Base-by-base conservation (phyloP, 495 filamentous ascomycete genomes). In the Aspergillus biplanus region DNA sequence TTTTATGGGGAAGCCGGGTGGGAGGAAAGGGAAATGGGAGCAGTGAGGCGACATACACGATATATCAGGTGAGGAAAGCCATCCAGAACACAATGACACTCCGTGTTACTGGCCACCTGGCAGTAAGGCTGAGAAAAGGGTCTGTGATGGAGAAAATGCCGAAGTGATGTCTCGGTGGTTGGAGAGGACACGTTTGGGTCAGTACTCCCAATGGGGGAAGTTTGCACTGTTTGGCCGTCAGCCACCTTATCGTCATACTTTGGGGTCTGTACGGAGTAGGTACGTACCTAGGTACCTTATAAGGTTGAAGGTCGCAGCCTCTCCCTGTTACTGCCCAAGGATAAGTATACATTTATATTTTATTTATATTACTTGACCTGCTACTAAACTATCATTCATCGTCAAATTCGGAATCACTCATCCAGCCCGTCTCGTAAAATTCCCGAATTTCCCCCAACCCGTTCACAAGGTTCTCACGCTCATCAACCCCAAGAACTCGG, bases 391-490 rank as follows among this genome's bases (percentile, higher is more conserved):
- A 59, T 55, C 67, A 89, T 64, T 94, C 93, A 65, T 93, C 90
- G 42, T 90, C 92, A 11, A 87, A 87, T 52, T 96, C 92, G 52
- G 86, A 90, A 58, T 88, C 93, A 74, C 90, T 93, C 42, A 87
- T 85, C 92, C 92, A 98, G 1, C 92, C 94, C 55, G 93, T 91
- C 68, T 92, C 88, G 70, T 96, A 98, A 62, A 87, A 88, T 69
- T 97, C 94, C 11, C 89, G 86, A 61, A 97, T 89, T 67, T 91
- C 90, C 49, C 88, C 88, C 33, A 99, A 79, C n/a, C 91, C 89
- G 67, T 97, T 93, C 6, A 86, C 83, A 37, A 99, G 80, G 12
- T 80, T 81, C 75, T 99, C 95, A 11, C 91, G 84, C 65, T 97
- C 93, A 61, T 93, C 90, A 7, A 97, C 68, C 4, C 82, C 81